Evolutionary conservation across 2,329 filamentous ascomycete genomes (phyloP), one percentile per base, ranked within the genome.

Genomic region (Atkinsonella texensis): DNA sequence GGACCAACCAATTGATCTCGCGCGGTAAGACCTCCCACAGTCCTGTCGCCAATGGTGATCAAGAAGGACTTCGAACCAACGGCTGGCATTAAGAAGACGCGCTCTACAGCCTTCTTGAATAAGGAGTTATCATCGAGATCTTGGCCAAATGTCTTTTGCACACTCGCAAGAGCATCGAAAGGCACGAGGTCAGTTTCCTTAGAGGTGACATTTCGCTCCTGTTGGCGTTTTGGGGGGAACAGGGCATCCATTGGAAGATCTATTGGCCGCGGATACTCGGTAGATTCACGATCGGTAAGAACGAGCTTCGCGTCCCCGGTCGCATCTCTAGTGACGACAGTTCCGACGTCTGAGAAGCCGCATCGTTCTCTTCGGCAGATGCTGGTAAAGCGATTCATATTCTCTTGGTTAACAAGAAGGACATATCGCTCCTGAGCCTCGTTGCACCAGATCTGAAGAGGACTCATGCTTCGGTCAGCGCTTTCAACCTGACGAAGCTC

Each of bases 51-150:
- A 58, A 97, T 98, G 1, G 93, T 97, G 63, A 98, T 96, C 39
- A 98, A 76, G 74, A 97, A 98, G 20, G 85, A 89, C 70, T 97
- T 97, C 20, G 90, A 96, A n/a, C 89, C 91, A 20, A 97, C 93
- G 1, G 90, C 80, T 18, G 93, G 91, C 49, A 97, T 75, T 48
- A 81, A 81, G 51, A 97, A 81, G 2, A 97, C 89, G 55, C 89
- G 76, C 59, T 89, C 81, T 1, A 88, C 80, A 15, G 91, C 89
- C 66, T 90, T 72, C 28, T 66, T 69, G 32, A 81, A 62, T 33
- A 80, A 62, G 4, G 74, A 83, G 1, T 70, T 65, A n/a, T 79
- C 74, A 52, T 70, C 71, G 39, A 70, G 70, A 0, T 77, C 70
- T 4, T 74, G 68, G 28, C 79, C 77, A 18, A 82, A 80, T 28